These are phyloP conservation scores for Kwoniella shivajii DNA, from an alignment of 1,284 basidiomycete species.

Conservation along the genomic window DNA sequence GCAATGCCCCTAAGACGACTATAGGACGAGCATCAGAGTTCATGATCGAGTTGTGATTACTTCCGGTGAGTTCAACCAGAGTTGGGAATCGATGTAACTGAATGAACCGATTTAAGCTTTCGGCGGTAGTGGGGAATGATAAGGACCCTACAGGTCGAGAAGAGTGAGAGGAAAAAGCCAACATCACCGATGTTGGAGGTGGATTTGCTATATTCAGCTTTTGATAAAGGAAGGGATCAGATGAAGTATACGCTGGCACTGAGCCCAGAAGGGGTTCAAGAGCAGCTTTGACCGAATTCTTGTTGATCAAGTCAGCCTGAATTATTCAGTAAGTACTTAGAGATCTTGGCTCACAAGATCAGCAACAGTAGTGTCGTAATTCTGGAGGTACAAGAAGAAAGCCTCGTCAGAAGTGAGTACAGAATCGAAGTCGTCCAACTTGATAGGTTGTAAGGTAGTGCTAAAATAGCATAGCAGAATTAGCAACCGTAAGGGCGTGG, in stretches of 20 bases:
- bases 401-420: conserved; percentile 64
- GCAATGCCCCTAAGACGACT: conserved; percentile 68
- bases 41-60: conserved; percentile 79
- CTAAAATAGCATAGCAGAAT: conserved; percentile 39
- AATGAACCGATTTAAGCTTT: conserved; percentile 60
- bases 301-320: not conserved
- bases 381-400: conserved; percentile 73
- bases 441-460: conserved; percentile 56
- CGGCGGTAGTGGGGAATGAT: conserved; percentile 35
- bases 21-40: conserved; percentile 68
- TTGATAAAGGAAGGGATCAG: conserved; percentile 57
- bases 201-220: conserved; percentile 60
- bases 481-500: not conserved
- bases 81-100: conserved; percentile 69
- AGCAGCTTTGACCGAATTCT: conserved; percentile 58
- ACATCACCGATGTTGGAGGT: conserved; percentile 60
- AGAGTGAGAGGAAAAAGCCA: conserved; percentile 72
- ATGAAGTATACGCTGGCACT: conserved; percentile 64
- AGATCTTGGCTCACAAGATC: conserved; percentile 46
- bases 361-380: conserved; percentile 49
- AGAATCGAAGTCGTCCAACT: conserved; percentile 58
- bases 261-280: conserved; percentile 67
- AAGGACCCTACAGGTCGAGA: conserved; percentile 41
- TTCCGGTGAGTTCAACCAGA: conserved; percentile 67
- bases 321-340: not conserved